Evolutionary conservation across 345 rosid species (phyloP), one percentile per base, ranked within the genome.

Genomic region (Laguncularia racemosa): DNA sequence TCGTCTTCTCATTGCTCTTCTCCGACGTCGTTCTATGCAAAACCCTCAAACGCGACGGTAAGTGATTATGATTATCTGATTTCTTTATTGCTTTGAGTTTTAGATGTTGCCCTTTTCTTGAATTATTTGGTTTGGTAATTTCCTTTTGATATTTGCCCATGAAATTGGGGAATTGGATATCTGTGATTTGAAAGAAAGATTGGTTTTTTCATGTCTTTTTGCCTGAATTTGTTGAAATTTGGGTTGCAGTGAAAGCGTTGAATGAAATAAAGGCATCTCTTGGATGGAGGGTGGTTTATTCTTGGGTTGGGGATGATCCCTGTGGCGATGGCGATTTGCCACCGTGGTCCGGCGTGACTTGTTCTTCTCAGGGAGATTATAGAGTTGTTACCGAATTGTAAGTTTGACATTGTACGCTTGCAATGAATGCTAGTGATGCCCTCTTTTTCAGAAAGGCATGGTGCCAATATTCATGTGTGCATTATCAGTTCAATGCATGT

Each of bases 251-350:
- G 68, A 92, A 92, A 81, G 98, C 98, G 48, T 76, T 92, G 75
- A 92, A 86, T 72, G 97, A 92, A 72, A 92, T 92, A 20, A 92
- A 92, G 77, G 89, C 98, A 20, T 92, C 97, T 33, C 82, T 92
- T 21, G 98, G 98, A 38, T 92, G 98, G 98, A 81, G 95, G 68
- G 97, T 92, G 44, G 96, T 89, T 17, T 92, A 92, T 68, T 81
- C 97, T 13, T 92, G 98, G 98, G 81, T 92, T 6, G 98, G 98
- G 51, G 98, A 92, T 14, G 98, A 92, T 70, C 98, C 98, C 14
- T 92, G 98, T 11, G 98, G 98, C 13, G 97, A 86, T 61, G 87
- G 89, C 13, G 86, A 79, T 47, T 83, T 86, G 54, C 95, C 78
- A 3, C 89, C 96, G 13, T 92, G 98, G 98, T 86, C 93, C 53